These are phyloP conservation scores for Penicillium roqueforti DNA, from an alignment of 495 filamentous ascomycete species.

Conservation along the genomic window DNA sequence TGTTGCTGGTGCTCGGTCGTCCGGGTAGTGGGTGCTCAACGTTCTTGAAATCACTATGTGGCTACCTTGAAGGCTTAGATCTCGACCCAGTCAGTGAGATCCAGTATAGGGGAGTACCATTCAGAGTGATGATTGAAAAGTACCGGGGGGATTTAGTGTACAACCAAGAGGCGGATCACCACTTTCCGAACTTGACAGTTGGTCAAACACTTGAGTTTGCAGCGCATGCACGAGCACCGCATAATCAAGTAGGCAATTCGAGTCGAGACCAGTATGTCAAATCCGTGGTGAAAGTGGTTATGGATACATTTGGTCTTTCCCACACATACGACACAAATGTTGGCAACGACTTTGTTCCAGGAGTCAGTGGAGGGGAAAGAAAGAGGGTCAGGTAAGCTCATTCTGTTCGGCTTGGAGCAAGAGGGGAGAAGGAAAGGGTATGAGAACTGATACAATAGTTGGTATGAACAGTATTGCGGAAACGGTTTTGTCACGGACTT, in stretches of 20 bases:
- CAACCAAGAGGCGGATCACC: constrained; percentile 59
- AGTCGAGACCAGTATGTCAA: constrained; percentile 40
- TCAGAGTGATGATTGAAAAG: constrained; percentile 51
- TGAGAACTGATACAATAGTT: neutral
- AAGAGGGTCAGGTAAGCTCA: constrained; percentile 52
- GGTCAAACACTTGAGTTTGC: constrained; percentile 65
- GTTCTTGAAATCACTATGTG: constrained; percentile 38
- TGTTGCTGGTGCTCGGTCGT: constrained; percentile 42
- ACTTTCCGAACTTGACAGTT: constrained; percentile 64
- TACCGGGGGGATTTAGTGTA: constrained; percentile 65
- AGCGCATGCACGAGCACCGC: constrained; percentile 48
- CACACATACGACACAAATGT: constrained; percentile 52
- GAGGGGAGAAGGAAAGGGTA: neutral
- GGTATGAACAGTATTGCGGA: constrained; percentile 44
- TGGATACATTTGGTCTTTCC: constrained; percentile 57
- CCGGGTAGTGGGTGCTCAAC: constrained; percentile 46
- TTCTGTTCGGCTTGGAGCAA: too few species aligned
- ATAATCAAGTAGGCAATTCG: constrained; percentile 40
- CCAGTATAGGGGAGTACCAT: constrained; percentile 51
- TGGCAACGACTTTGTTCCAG: constrained; percentile 50
- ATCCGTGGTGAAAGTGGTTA: constrained; percentile 54
- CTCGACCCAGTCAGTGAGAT: constrained; percentile 41
- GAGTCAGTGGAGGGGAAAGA: constrained; percentile 79
- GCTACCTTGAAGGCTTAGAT: constrained; percentile 36
- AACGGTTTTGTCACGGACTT: constrained; percentile 63